Evolutionary conservation across 495 filamentous ascomycete species (phyloP).

Genomic region (Penicillium angulare): DNA sequence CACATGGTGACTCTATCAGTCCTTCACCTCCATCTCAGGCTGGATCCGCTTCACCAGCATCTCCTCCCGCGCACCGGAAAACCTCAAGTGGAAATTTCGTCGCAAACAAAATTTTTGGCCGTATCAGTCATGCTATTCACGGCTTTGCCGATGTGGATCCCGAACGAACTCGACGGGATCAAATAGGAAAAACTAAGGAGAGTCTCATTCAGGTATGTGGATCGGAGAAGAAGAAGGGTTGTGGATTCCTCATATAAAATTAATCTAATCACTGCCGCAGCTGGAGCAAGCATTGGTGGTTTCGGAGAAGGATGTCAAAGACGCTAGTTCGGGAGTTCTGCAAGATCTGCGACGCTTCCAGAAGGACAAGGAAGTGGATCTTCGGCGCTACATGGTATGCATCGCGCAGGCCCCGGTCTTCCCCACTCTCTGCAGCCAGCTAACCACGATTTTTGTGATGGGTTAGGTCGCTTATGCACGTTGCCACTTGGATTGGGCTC

Average conservation of each 20-base stretch:
- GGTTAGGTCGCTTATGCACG: conserved; percentile 84
- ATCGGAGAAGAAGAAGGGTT: background rate
- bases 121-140: conserved; percentile 90
- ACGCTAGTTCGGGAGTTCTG: conserved; percentile 81
- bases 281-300: conserved; percentile 87
- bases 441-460: conserved; percentile 9
- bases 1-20: conserved; percentile 66
- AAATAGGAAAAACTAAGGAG: conserved; percentile 92
- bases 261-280: conserved; percentile 41
- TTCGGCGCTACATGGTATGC: conserved; percentile 92
- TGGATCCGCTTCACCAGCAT: conserved; percentile 30
- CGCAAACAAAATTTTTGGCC: conserved; percentile 90
- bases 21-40: conserved; percentile 57
- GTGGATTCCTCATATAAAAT: background rate
- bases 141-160: conserved; percentile 96
- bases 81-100: conserved; percentile 75
- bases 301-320: conserved; percentile 83
- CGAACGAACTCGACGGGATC: conserved; percentile 85
- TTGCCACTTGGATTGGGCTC: conserved; percentile 97
- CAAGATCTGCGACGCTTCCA: conserved; percentile 92
- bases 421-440: background rate
- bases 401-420: background rate
- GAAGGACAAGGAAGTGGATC: conserved; percentile 87
- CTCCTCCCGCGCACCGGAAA: conserved; percentile 61
- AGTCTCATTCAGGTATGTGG: conserved; percentile 55